Evolutionary conservation across 305 asterid species (phyloP), one percentile per base, ranked within the genome.

Genomic region (Withania somnifera): DNA sequence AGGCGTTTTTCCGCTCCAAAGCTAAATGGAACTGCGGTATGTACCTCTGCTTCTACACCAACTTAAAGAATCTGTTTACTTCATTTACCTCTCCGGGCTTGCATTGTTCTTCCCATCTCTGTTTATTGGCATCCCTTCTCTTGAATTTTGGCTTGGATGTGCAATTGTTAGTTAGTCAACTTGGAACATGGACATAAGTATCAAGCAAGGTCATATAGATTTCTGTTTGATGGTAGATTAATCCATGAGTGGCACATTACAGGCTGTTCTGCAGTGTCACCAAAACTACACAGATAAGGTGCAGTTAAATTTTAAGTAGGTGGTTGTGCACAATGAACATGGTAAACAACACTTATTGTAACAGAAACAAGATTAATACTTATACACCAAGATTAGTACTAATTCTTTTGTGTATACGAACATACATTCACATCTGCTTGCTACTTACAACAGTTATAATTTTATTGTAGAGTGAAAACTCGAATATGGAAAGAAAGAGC

Each of bases 1-100:
- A 89, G 83, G 84, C 89, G 28, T 89, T 88, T 85, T 89, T 89
- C 54, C 87, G 84, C 45, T 88, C 91, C 54, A 84, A 84, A 73
- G 83, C 91, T 32, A 88, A 82, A 64, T 89, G 92, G 92, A 86
- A 85, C 78, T 89, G 92, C 11, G 92, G 92, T 96, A 93, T 75
- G 92, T 15, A 54, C 6, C 52, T 75, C 58, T 50, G 61, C 45
- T 28, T 15, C 30, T 50, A 9, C 42, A 0, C 20, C 0, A 40
- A 38, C 56, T 63, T 20, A 40, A 69, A 40, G 54, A 20, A 38
- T 7, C 19, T 20, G 34, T 69, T 69, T 20, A 11, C 34, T 40
- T 40, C 78, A 69, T 69, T 42, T 69, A 42, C 36, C 20, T 28
- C 54, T 69, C 53, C 0, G n/a, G 54, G 54, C 19, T 38, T 68